Evolutionary conservation across 208 protist species (phyloP), one percentile per base, ranked within the genome.

Genomic region (Acanthamoeba pearcei): DNA sequence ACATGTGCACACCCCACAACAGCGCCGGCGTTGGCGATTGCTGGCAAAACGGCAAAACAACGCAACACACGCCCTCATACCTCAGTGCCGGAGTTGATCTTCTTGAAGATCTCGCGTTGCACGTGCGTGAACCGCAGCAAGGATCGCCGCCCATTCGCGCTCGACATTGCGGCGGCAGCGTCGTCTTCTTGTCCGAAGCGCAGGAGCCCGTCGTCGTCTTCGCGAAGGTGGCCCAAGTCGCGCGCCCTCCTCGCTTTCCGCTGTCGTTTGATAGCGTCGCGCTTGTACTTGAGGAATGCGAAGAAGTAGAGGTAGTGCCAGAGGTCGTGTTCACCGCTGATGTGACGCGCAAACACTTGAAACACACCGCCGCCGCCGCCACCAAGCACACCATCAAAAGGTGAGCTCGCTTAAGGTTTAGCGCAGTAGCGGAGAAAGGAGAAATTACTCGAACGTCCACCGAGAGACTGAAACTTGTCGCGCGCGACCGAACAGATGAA

Each of bases 241-340:
- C 51, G 46, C 76, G 80, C n/a, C 24, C 51, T n/a, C 27, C 32
- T 6, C 2, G 80, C 66, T 60, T 94, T 94, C 1, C 51, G 51
- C 38, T 94, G 70, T 24, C 27, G 46, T 70, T 85, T 94, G 46
- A 94, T 94, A 24, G 91, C 91, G 51, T 80, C 49, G 32, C 57
- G 15, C 74, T 94, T 94, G 29, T 86, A 49, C 91, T 94, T 94
- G 51, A 94, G 74, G 53, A 94, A 94, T 4, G 91, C 91, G 51
- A 94, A 94, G 72, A 94, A 94, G 70, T 94, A 94, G 5, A 94
- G 70, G 24, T 94, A 94, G 29, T 94, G 91, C 91, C 91, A 94
- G 3, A 94, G 38, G 49, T 94, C 57, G 53, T 94, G 91, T 35
- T 94, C 91, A 9, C 35, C 72, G 46, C 57, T 60, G 29, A 85